phyloP scores from a whole-genome alignment of 169 alveolate genomes.

The Babesia bovis region DNA sequence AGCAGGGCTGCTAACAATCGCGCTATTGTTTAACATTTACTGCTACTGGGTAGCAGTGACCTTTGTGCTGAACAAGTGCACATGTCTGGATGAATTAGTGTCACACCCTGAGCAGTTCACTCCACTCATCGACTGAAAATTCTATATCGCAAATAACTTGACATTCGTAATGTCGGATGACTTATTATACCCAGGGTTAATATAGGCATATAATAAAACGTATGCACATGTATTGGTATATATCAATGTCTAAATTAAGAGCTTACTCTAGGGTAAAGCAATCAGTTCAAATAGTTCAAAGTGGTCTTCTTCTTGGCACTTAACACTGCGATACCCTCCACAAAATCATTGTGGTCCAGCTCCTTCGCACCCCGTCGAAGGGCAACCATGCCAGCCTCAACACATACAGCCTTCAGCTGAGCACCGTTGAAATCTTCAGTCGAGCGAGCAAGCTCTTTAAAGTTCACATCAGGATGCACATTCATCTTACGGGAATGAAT shows the following conservation, averaged over 20 bases:
- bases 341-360: conserved; percentile 97
- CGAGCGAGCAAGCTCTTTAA: conserved; percentile 94
- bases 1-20: conserved; percentile 46
- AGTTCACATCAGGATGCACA: conserved; percentile 95
- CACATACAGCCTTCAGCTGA: conserved; percentile 96
- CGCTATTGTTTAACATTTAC: conserved; percentile 52
- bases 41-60: conserved; percentile 66
- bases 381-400: conserved; percentile 99
- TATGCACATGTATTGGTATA: neutral
- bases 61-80: conserved; percentile 64
- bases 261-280: no score
- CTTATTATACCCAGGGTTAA: neutral
- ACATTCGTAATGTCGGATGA: no score
- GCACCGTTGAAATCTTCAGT: conserved; percentile 99
- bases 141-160: neutral
- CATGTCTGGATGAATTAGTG: conserved; percentile 59
- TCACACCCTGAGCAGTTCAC: conserved; percentile 66
- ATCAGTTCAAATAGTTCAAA: conserved; percentile 93
- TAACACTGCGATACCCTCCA: conserved; percentile 96
- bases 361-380: conserved; percentile 95
- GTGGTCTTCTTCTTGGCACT: conserved; percentile 97
- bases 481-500: conserved; percentile 99
- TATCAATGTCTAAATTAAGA: no score
- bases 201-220: neutral
- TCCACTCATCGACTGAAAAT: conserved; percentile 54